Percentiles rank a stretch among this genome's conserved stretches.
phyloP scores from a whole-genome alignment of 2,329 filamentous ascomycete species.

The Pseudodiploospora longispora region DNA sequence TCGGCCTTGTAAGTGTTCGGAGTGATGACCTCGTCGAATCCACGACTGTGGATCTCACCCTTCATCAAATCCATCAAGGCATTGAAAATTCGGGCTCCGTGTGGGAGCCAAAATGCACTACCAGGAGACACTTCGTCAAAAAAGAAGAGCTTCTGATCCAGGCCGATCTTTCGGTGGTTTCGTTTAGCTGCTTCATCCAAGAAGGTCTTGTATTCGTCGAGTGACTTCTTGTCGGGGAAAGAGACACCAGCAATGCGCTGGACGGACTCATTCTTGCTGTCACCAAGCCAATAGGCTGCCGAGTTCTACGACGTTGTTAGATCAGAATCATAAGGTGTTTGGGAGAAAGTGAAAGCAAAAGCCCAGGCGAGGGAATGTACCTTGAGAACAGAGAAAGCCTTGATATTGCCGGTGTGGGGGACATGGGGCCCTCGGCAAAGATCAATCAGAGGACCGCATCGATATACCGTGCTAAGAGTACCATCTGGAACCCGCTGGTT shows the following conservation, averaged over 20 bases:
- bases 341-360: no score
- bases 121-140: conserved; percentile 93
- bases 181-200: conserved; percentile 97
- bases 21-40: conserved; percentile 90
- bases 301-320: conserved; percentile 46
- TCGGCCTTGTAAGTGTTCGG: conserved; percentile 92
- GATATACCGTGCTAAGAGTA: conserved; percentile 87
- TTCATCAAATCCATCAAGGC: conserved; percentile 73
- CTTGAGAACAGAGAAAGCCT: conserved; percentile 91
- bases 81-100: conserved; percentile 91
- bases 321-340: neutral
- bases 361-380: conserved; percentile 14
- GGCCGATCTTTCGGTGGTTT: conserved; percentile 88
- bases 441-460: conserved; percentile 89
- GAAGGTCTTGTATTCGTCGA: conserved; percentile 89
- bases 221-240: conserved; percentile 89
- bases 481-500: conserved; percentile 62
- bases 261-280: conserved; percentile 87
- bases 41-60: conserved; percentile 84
- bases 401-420: conserved; percentile 82
- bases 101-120: conserved; percentile 84
- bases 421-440: conserved; percentile 93
- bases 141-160: conserved; percentile 95
- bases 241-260: conserved; percentile 96
- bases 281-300: conserved; percentile 83